Conservation (phyloP, 495 filamentous ascomycete species). For the Endocarpon pusillum region DNA sequence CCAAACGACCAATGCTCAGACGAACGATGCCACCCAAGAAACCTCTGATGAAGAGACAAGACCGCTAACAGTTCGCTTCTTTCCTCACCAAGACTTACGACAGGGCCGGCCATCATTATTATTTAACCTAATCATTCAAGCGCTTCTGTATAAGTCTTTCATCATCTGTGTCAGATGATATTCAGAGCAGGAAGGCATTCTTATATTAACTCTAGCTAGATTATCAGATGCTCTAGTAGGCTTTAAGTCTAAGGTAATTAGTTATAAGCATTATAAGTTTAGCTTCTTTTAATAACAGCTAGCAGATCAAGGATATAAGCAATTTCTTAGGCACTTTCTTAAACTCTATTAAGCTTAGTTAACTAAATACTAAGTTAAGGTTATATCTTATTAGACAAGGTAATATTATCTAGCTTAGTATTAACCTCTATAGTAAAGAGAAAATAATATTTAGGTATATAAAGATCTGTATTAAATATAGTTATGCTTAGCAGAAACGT, state of each 20-base stretch:
- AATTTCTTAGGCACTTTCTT: constrained; percentile 92
- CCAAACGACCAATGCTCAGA: constrained; percentile 8
- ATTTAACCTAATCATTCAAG: constrained; percentile 69
- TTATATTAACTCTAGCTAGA: constrained; percentile 37
- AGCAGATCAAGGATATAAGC: constrained; percentile 95
- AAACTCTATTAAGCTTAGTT: constrained; percentile 90
- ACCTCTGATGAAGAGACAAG: neutral
- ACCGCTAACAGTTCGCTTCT: constrained; percentile 73
- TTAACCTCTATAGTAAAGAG: constrained; percentile 94
- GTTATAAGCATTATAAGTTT: constrained; percentile 91
- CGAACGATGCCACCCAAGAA: constrained; percentile 4
- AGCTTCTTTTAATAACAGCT: constrained; percentile 75
- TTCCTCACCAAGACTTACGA: constrained; percentile 70
- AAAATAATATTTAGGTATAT: constrained; percentile 99
- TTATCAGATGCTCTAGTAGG: constrained; percentile 79
- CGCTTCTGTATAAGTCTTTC: constrained; percentile 60
- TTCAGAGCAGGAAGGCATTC: constrained; percentile 67
- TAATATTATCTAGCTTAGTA: constrained; percentile 92
- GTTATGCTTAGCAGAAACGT: constrained; percentile 85
- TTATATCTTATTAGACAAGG: constrained; percentile 87
- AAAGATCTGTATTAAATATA: constrained; percentile 88
- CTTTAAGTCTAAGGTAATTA: constrained; percentile 97
- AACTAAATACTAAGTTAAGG: constrained; percentile 71
- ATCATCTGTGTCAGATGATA: constrained; percentile 89
- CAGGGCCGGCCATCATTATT: constrained; percentile 61